A percentile compares a stretch with the other conserved stretches of the same genome.
Conservation (phyloP, 768 basidiomycete genomes). For the Rhizopogon sp. region DNA sequence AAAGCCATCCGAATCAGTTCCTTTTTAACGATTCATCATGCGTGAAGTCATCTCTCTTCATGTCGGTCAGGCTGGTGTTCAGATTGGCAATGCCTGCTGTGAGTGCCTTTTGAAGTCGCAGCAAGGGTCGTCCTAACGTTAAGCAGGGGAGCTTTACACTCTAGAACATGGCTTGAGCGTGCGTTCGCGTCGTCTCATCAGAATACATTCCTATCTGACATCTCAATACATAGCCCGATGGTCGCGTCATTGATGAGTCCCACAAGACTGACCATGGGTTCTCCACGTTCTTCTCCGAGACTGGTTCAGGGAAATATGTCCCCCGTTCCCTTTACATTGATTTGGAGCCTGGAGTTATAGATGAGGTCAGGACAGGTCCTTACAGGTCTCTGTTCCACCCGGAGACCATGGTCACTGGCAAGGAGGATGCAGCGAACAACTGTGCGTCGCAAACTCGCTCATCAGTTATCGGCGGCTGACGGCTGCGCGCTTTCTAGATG, state of each 20-base stretch:
- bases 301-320: conserved; percentile 90
- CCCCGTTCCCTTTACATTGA: conserved; percentile 97
- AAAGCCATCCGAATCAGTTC: conserved; percentile 5
- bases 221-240: conserved; percentile 65
- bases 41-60: conserved; percentile 95
- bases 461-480: conserved; percentile 5
- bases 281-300: conserved; percentile 97
- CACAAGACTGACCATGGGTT: conserved; percentile 73
- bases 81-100: conserved; percentile 97
- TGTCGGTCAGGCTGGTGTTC: conserved; percentile 95
- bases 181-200: conserved; percentile 25
- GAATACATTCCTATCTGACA: background rate
- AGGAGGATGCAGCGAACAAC: conserved; percentile 99
- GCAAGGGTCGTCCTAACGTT: conserved; percentile 9
- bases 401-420: conserved; percentile 93
- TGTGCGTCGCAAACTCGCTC: conserved; percentile 50
- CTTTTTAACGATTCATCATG: conserved; percentile 39
- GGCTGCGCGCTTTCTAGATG: conserved; percentile 49
- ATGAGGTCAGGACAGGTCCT: conserved; percentile 89
- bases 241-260: conserved; percentile 74
- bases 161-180: conserved; percentile 96
- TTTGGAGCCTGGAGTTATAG: conserved; percentile 91
- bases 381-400: conserved; percentile 97
- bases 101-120: conserved; percentile 28
- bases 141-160: conserved; percentile 93